A percentile compares a stretch with the other conserved stretches of the same genome.
Evolutionary conservation across 495 filamentous ascomycete species (phyloP).

Genomic region (Penicillium riverlandense): DNA sequence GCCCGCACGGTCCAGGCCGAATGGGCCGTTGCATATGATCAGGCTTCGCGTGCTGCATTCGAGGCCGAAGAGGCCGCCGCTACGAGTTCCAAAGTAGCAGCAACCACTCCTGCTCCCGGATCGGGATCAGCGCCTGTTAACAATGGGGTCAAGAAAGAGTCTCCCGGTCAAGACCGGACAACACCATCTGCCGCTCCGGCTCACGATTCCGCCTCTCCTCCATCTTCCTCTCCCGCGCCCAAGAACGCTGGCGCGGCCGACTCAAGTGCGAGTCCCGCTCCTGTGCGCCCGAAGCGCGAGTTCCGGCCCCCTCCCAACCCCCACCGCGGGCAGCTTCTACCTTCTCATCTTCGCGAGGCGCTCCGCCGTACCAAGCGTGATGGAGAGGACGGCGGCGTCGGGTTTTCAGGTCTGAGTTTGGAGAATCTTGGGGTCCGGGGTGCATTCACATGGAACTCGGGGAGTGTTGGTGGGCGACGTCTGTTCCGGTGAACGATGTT

Average conservation of each 20-base stretch:
- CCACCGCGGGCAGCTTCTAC: constrained; percentile 64
- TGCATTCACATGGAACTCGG: constrained; percentile 47
- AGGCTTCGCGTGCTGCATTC: constrained; percentile 24
- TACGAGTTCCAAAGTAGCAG: constrained; percentile 8
- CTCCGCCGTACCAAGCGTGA: constrained; percentile 64
- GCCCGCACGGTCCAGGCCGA: constrained; percentile 73
- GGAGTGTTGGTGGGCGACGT: constrained; percentile 46
- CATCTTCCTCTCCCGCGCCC: neutral
- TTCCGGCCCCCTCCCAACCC: constrained; percentile 35
- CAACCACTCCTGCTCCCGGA: constrained; percentile 7
- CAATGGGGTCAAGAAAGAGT: constrained; percentile 21
- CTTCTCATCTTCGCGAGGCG: constrained; percentile 77
- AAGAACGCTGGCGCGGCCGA: too few relatives aligned
- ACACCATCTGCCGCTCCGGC: constrained; percentile 2
- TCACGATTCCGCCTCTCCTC: constrained; percentile 1
- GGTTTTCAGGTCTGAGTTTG: constrained; percentile 63
- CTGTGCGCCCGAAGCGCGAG: constrained; percentile 10
- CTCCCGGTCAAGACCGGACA: constrained; percentile 7
- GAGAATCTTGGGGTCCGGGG: constrained; percentile 62
- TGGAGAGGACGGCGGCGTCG: constrained; percentile 58
- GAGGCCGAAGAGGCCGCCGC: constrained; percentile 24
- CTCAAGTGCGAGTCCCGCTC: constrained; percentile 3
- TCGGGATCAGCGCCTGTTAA: neutral
- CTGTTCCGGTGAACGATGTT: constrained; percentile 47
- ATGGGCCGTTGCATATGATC: constrained; percentile 54